Evolutionary conservation across 768 basidiomycete species (phyloP).

Genomic region (Boletus subcaerulescens): DNA sequence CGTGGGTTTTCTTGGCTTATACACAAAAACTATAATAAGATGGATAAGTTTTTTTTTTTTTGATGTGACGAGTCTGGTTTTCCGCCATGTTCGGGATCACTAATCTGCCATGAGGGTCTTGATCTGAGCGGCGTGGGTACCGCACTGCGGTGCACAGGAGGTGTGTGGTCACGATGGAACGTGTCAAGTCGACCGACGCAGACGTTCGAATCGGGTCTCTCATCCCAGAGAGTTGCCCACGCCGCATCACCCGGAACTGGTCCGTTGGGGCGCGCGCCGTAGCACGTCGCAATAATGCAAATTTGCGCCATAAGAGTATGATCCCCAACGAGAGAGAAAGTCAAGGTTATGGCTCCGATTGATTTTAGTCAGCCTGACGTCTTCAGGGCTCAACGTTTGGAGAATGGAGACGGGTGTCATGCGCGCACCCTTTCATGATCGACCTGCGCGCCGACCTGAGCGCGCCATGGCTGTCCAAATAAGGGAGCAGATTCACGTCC

Average conservation of each 20-base stretch:
- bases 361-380: neutral
- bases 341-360: constrained; percentile 9
- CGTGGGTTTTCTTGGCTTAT: neutral
- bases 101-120: neutral
- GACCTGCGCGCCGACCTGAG: constrained; percentile 9
- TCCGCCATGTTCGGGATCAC: too few relatives aligned
- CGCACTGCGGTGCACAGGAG: constrained; percentile 2
- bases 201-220: neutral
- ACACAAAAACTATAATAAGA: too few relatives aligned
- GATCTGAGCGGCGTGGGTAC: neutral
- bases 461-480: neutral
- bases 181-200: constrained; percentile 17
- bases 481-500: neutral
- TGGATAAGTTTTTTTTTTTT: too few relatives aligned
- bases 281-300: neutral
- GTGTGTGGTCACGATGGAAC: constrained; percentile 8
- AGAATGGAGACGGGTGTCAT: constrained; percentile 21
- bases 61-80: neutral
- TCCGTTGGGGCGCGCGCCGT: neutral
- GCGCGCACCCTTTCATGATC: constrained; percentile 22
- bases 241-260: constrained; percentile 11
- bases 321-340: neutral
- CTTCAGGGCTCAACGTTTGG: neutral
- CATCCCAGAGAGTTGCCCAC: neutral
- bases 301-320: neutral